These are phyloP conservation scores for Stramenopiles sp. DNA, from an alignment of 352 stramenopile species.

Conservation along the genomic window DNA sequence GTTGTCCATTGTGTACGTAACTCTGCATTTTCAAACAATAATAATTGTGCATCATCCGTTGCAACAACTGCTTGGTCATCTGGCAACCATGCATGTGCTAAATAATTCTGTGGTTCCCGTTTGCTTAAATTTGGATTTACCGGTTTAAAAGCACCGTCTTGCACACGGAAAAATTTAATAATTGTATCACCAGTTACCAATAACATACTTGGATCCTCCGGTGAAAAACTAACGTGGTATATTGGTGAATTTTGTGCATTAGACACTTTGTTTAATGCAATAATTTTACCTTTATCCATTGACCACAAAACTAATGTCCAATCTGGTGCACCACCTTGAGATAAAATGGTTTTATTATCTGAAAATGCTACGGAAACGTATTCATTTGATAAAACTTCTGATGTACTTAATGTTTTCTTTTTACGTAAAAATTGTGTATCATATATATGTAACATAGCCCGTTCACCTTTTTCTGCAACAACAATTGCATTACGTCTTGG, in stretches of 20 bases:
- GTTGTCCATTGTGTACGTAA: constrained; percentile 37
- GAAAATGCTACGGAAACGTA: constrained; percentile 64
- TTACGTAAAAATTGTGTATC: neutral
- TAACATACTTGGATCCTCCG: constrained; percentile 55
- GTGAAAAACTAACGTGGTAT: constrained; percentile 56
- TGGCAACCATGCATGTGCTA: constrained; percentile 58
- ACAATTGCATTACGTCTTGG: neutral
- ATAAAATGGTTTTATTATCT: constrained; percentile 66
- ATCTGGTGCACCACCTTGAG: constrained; percentile 49
- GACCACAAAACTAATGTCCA: constrained; percentile 72
- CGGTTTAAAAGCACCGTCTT: constrained; percentile 42
- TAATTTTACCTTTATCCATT: constrained; percentile 65
- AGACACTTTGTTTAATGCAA: constrained; percentile 50
- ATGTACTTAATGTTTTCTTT: neutral
- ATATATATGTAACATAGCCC: neutral
- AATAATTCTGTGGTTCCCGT: constrained; percentile 42
- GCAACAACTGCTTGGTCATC: constrained; percentile 63
- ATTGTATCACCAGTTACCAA: constrained; percentile 50
- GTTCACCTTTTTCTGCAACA: neutral
- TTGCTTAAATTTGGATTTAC: constrained; percentile 37
- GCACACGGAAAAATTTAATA: constrained; percentile 67
- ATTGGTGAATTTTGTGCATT: neutral
- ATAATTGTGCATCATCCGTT: constrained; percentile 46
- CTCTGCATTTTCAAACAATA: constrained; percentile 73
- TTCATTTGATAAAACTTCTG: constrained; percentile 14